Base-by-base conservation (phyloP, 306 rosid species). In the Prinsepia uniflora region DNA sequence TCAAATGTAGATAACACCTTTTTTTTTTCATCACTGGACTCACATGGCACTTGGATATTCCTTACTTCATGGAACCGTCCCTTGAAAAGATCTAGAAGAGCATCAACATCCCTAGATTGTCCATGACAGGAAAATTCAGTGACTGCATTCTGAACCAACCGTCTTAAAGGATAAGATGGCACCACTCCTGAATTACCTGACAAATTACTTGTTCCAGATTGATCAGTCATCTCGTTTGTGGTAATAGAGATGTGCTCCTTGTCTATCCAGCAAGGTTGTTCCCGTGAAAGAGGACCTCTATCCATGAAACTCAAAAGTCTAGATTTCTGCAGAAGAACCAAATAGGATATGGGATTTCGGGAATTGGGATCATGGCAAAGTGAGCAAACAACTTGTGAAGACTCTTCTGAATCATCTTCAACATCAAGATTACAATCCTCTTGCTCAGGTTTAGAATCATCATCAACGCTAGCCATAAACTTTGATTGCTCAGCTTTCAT, bases 241-340 rank as follows among this genome's bases (percentile, higher is more conserved):
- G 65, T 11, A 67, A 73, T 53, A 68, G 88, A 70, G 63, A 50
- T 65, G 36, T 62, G 82, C 78, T 80, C 87, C 75, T 88, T 81
- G 76, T 83, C 84, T 65, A 75, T 75, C 68, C 7, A 74, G 71
- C 36, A 13, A 79, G 84, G 85, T 73, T 78, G 84, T 24, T 81
- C 83, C 97, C 99, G 91, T 71, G 96, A 89, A 20, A 73, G 81
- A 41, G 92, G 87, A 68, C 92, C 95, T 76, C 86, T 76, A 68
- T 87, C 85, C 57, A 91, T 81, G 14, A 82, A 91, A 84, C 91
- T 89, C 90, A 84, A 86, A 74, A 91, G 97, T 87, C 87, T 91
- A 20, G 99, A 95, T 84, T 86, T 95, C 88, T 89, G 99, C 76
- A 95, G 89, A 76, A 91, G 96, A 79, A 86, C 77, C 80, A 95